Base-by-base conservation (phyloP, 768 basidiomycete genomes). In the Hygrocybe coccinea region DNA sequence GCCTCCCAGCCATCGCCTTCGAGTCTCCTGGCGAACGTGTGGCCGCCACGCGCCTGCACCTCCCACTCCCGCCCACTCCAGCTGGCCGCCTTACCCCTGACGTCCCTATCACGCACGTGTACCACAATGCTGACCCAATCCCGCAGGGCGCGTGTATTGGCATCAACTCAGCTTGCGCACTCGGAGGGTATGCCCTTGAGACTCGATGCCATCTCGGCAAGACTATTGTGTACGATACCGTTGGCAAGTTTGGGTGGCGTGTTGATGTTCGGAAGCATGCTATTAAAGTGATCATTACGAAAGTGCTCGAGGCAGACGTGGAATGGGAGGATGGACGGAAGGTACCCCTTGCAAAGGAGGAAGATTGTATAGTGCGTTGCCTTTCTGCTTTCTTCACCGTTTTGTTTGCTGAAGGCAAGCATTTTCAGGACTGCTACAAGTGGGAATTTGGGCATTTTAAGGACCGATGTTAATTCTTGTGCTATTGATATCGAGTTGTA, bases 81-180 rank as follows among this genome's bases (percentile, higher is more conserved):
- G 70, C 68, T 85, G 11, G 69, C 70, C 54, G 68, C 81, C 67
- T 88, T 83, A 61, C 86, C 86, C 0, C 66, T 73, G 33, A 73
- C 83, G 74, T 55, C 65, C 81, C 62, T 67, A 84, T 74, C 53
- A 95, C 71, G 0, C 93, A 97, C 64, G 76, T 97, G 22, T 97
- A 89, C 64, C 91, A 97, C 68, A 95, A 86, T 1, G 89, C 87
- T 1, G 95, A 98, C 68, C 95, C 95, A 0, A 93, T 98, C 38
- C 85, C 95, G 0, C 89, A 89, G 74, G 90, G 89, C 0, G 71
- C 78, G 1, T 94, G 91, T 65, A 92, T 77, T 0, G 92, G 92
- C 33, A 73, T 85, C 4, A 69, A 79, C 8, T 94, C 89, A 0
- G 70, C 80, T 0, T 99, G 95, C 67, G 83, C 86, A 14, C 79